Evolutionary conservation across 305 asterid species (phyloP).

Genomic region (Fraxinus floribunda): DNA sequence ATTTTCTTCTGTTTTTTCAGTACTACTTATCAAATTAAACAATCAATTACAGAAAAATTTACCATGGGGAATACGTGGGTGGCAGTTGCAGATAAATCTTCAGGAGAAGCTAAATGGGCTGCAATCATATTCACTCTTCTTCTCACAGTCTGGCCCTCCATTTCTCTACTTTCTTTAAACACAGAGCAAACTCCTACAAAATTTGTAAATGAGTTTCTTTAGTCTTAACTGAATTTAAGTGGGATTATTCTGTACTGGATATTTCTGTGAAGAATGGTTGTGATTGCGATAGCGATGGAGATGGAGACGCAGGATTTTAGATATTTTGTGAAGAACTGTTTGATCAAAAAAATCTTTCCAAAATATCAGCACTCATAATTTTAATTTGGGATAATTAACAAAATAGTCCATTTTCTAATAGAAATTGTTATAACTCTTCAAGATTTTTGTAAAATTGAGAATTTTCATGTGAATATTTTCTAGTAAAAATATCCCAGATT

Average conservation of each 20-base stretch:
- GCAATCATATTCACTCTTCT: slow-evolving; percentile 58
- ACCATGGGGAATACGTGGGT: slow-evolving; percentile 74
- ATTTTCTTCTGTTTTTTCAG: background rate
- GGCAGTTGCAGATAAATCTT: slow-evolving; percentile 63
- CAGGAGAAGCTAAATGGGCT: slow-evolving; percentile 49
- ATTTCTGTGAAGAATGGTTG: slow-evolving; percentile 21
- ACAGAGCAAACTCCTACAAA: slow-evolving; percentile 12
- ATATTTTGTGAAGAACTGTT: background rate
- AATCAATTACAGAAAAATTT: background rate
- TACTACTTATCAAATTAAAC: background rate
- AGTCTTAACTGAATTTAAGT: slow-evolving; percentile 24
- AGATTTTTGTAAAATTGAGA: background rate
- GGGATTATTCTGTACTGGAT: slow-evolving; percentile 8
- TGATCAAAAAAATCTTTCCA: background rate
- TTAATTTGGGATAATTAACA: background rate
- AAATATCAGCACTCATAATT: background rate
- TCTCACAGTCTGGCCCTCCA: slow-evolving; percentile 55
- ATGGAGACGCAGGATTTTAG: background rate
- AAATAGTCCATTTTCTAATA: background rate
- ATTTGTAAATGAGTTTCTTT: background rate
- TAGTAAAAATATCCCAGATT: too few species aligned
- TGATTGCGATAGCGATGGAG: background rate
- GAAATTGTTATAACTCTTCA: background rate
- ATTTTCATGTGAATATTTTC: too few species aligned
- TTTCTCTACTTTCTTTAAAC: slow-evolving; percentile 18